phyloP scores from a whole-genome alignment of 805 yeast genomes.

The Pichia nanzhaoensis region DNA sequence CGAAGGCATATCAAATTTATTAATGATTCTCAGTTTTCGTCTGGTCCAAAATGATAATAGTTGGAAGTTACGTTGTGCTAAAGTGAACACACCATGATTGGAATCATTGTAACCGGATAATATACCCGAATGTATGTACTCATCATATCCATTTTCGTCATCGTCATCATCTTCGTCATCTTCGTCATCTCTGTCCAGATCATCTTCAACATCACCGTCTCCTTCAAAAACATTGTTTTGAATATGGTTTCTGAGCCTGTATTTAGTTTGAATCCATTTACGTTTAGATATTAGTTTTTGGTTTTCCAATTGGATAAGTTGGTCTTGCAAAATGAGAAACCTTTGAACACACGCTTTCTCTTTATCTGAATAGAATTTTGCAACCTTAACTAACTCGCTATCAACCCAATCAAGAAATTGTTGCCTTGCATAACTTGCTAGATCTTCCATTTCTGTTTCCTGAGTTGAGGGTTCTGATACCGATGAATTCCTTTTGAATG shows the following conservation, averaged over 20 bases:
- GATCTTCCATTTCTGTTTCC: slow-evolving; percentile 26
- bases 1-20: slow-evolving; percentile 37
- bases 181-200: slow-evolving; percentile 11
- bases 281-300: slow-evolving; percentile 33
- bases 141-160: slow-evolving; percentile 12
- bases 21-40: slow-evolving; percentile 24
- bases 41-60: slow-evolving; percentile 21
- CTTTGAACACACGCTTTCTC: slow-evolving; percentile 58
- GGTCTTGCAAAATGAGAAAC: slow-evolving; percentile 58
- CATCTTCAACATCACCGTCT: slow-evolving; percentile 15
- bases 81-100: slow-evolving; percentile 2
- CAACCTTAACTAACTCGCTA: slow-evolving; percentile 50
- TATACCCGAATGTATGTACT: not conserved
- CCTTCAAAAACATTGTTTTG: slow-evolving; percentile 1
- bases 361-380: slow-evolving; percentile 50
- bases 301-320: slow-evolving; percentile 55
- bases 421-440: slow-evolving; percentile 32
- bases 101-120: not conserved
- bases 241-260: not conserved
- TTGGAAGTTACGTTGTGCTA: slow-evolving; percentile 15
- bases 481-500: slow-evolving; percentile 9
- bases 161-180: slow-evolving; percentile 11
- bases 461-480: not conserved
- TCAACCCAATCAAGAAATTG: slow-evolving; percentile 67
- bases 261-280: slow-evolving; percentile 10